These are phyloP conservation scores for Trichoderma harzianum DNA, from an alignment of 2,329 filamentous ascomycete genomes.

Conservation along the genomic window DNA sequence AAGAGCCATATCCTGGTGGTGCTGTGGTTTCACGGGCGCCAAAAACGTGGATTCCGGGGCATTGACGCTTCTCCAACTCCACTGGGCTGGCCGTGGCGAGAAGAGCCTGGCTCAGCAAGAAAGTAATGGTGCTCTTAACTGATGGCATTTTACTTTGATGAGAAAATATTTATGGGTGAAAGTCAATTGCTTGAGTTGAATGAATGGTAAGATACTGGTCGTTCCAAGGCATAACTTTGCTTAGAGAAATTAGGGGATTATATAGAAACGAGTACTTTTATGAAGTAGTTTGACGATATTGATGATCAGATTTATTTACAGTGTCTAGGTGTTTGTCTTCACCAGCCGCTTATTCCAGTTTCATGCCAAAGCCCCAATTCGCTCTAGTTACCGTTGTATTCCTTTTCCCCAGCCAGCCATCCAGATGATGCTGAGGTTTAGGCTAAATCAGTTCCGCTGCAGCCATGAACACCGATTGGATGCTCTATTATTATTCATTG, in stretches of 20 bases:
- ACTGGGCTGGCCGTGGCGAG: neutral
- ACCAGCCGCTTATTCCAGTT: neutral
- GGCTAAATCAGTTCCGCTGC: neutral
- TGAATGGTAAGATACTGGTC: neutral
- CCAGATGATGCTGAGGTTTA: neutral
- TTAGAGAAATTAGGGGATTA: neutral
- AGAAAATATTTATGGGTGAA: neutral
- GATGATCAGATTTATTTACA: neutral
- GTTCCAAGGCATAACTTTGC: neutral
- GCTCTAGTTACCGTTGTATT: conserved; percentile 7
- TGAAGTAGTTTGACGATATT: neutral
- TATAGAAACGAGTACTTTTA: neutral
- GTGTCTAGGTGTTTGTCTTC: neutral
- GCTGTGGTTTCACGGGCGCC: conserved; percentile 49
- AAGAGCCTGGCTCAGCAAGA: conserved; percentile 12
- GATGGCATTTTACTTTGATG: neutral
- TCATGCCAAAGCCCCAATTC: neutral
- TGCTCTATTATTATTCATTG: neutral
- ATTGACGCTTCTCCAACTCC: conserved; percentile 13
- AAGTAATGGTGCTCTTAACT: neutral
- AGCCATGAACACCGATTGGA: neutral
- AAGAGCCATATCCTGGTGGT: conserved; percentile 49
- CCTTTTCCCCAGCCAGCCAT: conserved; percentile 2
- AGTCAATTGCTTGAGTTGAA: neutral
- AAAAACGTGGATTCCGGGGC: conserved; percentile 39